phyloP scores from a whole-genome alignment of 129 eudicot genomes.

The Rutidosis leptorrhynchoides region DNA sequence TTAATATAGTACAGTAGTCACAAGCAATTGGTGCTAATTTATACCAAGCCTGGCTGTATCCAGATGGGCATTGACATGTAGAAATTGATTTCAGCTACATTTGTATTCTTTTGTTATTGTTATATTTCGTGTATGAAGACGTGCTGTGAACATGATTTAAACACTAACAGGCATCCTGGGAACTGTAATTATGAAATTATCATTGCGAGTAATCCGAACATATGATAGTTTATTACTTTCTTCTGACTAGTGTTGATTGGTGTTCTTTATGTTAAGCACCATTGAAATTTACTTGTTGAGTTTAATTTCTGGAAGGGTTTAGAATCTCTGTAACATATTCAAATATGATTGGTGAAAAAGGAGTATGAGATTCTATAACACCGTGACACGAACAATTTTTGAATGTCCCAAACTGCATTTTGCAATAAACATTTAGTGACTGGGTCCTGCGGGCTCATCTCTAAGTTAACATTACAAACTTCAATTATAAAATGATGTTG shows the following conservation, averaged over 20 bases:
- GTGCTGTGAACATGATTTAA: background rate
- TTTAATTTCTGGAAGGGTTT: background rate
- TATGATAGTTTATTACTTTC: background rate
- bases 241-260: background rate
- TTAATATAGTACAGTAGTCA: background rate
- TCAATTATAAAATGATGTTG: too few species aligned
- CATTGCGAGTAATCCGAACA: background rate
- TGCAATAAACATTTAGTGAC: too few species aligned
- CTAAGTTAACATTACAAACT: too few species aligned
- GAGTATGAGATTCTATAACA: too few species aligned
- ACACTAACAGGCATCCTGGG: background rate
- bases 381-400: too few species aligned
- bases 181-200: background rate
- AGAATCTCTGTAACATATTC: too few species aligned
- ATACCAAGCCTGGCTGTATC: background rate
- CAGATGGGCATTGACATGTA: background rate
- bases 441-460: too few species aligned
- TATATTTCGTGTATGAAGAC: background rate
- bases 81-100: background rate
- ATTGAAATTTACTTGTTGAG: background rate
- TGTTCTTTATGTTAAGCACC: background rate
- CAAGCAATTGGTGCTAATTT: slow-evolving; percentile 4
- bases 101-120: background rate
- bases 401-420: too few species aligned
- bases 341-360: background rate